These are phyloP conservation scores for Cytospora leucostoma DNA, from an alignment of 2,329 filamentous ascomycete genomes.

Conservation along the genomic window DNA sequence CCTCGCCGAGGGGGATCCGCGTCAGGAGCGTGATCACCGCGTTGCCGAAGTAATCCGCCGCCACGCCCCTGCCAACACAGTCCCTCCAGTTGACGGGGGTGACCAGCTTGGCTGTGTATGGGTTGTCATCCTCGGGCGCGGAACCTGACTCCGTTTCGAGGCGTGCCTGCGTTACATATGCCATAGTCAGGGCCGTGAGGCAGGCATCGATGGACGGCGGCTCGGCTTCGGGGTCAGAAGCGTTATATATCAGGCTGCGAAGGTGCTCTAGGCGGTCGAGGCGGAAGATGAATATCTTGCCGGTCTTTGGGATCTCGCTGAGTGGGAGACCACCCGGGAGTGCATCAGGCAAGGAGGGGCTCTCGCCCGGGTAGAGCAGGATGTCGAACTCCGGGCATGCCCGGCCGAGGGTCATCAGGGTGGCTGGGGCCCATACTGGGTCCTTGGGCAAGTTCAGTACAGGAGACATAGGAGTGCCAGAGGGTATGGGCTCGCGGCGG, in stretches of 20 bases:
- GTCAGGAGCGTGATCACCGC: not conserved
- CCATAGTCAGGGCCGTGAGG: constrained; percentile 1
- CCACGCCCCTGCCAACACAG: not conserved
- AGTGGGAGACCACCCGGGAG: not conserved
- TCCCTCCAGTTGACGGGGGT: not conserved
- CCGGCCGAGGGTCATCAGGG: not conserved
- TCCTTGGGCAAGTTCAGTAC: not conserved
- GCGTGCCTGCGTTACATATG: not conserved
- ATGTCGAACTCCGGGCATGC: not conserved
- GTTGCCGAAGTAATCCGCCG: constrained; percentile 4
- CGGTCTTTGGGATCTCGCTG: not conserved
- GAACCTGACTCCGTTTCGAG: not conserved
- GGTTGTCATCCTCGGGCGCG: not conserved
- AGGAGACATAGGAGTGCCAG: not conserved
- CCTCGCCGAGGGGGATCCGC: not conserved
- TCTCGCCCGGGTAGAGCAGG: not conserved
- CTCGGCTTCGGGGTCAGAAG: not conserved
- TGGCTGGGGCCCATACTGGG: not conserved
- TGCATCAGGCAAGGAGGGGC: not conserved
- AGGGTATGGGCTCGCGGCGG: not conserved
- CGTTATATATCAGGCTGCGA: not conserved
- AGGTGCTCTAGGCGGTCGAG: not conserved
- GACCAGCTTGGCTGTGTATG: not conserved
- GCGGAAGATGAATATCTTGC: not conserved
- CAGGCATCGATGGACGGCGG: not conserved